Conservation (phyloP, 345 rosid genomes). For the Cochlearia excelsa region DNA sequence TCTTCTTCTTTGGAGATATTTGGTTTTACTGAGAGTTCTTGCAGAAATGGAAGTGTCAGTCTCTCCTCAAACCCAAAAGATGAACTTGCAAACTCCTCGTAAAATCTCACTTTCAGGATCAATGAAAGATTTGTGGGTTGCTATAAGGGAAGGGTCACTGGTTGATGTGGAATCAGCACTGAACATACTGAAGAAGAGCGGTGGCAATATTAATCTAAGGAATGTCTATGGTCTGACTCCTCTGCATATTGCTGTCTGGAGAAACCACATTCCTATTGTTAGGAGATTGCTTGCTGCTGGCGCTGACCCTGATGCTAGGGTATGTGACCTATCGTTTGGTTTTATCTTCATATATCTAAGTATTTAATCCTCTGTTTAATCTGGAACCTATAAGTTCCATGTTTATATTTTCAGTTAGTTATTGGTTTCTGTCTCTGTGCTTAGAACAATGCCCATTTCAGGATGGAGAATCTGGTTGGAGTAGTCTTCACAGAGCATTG, state of each 20-base stretch:
- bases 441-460: constrained; percentile 31
- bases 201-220: constrained; percentile 71
- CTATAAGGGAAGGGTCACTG: constrained; percentile 76
- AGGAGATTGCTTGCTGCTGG: constrained; percentile 87
- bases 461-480: constrained; percentile 99
- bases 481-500: constrained; percentile 92
- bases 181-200: constrained; percentile 66
- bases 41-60: constrained; percentile 48
- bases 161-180: constrained; percentile 75
- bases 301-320: constrained; percentile 99
- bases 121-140: constrained; percentile 74
- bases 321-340: constrained; percentile 41
- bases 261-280: constrained; percentile 86
- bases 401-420: not conserved
- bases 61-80: constrained; percentile 67
- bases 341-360: not conserved
- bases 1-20: constrained; percentile 15
- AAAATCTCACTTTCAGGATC: constrained; percentile 43
- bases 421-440: not conserved
- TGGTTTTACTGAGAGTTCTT: constrained; percentile 15
- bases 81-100: constrained; percentile 46
- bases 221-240: constrained; percentile 78
- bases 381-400: not conserved
- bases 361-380: not conserved
- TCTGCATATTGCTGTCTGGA: constrained; percentile 89